Percentiles rank a stretch among this genome's conserved stretches.
Evolutionary conservation across 306 rosid species (phyloP).

Genomic region (Hippophae tibetana): DNA sequence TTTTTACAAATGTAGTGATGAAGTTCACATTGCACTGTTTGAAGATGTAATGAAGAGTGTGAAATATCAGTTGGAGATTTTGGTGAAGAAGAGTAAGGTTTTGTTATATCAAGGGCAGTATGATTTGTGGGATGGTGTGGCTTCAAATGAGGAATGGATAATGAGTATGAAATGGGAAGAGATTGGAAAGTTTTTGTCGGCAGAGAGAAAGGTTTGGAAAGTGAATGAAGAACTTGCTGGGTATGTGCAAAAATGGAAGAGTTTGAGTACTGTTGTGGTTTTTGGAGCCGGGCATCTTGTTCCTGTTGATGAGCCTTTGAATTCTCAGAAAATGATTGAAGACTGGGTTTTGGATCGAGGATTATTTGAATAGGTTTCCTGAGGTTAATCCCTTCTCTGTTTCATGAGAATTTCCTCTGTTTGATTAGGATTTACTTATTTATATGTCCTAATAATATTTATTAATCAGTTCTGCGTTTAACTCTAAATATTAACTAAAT

Average conservation of each 20-base stretch:
- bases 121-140: conserved; percentile 48
- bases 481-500: no score
- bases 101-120: conserved; percentile 43
- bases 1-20: conserved; percentile 36
- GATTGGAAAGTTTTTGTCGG: conserved; percentile 24
- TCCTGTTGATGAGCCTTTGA: conserved; percentile 39
- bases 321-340: conserved; percentile 57
- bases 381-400: background rate
- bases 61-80: conserved; percentile 36
- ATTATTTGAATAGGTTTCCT: conserved; percentile 12
- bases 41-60: conserved; percentile 62
- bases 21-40: conserved; percentile 23
- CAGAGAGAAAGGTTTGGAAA: conserved; percentile 52
- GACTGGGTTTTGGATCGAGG: conserved; percentile 51
- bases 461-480: no score
- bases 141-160: conserved; percentile 47
- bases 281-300: conserved; percentile 53
- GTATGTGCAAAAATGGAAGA: conserved; percentile 50
- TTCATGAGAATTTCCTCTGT: no score
- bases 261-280: conserved; percentile 48
- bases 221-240: conserved; percentile 47
- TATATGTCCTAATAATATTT: no score
- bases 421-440: no score
- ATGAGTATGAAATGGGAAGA: conserved; percentile 57
- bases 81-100: conserved; percentile 35